phyloP scores from a whole-genome alignment of 1,139 yeast genomes.

The Waltiozyma sp. region DNA sequence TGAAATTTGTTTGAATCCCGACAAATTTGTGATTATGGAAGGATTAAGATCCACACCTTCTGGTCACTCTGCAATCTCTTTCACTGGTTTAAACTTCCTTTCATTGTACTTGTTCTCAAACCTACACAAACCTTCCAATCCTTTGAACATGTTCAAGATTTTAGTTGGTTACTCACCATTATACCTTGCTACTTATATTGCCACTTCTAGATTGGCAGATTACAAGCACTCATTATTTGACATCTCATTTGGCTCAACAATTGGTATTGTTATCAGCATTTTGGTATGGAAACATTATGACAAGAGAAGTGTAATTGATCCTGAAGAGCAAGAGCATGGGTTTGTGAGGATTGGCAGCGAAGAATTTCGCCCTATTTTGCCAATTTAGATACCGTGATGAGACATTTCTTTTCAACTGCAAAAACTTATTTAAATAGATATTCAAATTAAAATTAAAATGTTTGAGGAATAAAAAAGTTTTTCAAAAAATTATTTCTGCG shows the following conservation, averaged over 20 bases:
- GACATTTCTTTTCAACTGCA: too few relatives aligned
- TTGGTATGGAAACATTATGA: background rate
- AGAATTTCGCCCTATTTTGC: background rate
- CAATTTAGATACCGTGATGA: background rate
- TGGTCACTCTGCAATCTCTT: constrained; percentile 67
- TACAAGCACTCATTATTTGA: background rate
- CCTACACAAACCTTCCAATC: background rate
- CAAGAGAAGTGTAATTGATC: background rate
- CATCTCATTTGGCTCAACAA: background rate
- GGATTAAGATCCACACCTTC: constrained; percentile 78
- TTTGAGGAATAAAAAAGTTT: too few relatives aligned
- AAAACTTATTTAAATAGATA: too few relatives aligned
- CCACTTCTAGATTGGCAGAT: background rate
- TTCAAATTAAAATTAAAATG: too few relatives aligned
- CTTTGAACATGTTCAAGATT: background rate
- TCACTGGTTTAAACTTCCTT: constrained; percentile 53
- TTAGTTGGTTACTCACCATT: background rate
- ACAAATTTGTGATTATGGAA: constrained; percentile 30
- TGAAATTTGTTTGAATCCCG: constrained; percentile 39
- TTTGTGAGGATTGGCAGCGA: background rate
- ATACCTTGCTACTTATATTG: background rate
- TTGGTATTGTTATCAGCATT: background rate
- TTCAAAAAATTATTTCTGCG: too few relatives aligned
- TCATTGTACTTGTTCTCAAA: constrained; percentile 41
- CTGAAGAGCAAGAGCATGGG: background rate